Evolutionary conservation across 768 basidiomycete genomes (phyloP), one percentile per base, ranked within the genome.

Genomic region (Austroboletus eburneus): DNA sequence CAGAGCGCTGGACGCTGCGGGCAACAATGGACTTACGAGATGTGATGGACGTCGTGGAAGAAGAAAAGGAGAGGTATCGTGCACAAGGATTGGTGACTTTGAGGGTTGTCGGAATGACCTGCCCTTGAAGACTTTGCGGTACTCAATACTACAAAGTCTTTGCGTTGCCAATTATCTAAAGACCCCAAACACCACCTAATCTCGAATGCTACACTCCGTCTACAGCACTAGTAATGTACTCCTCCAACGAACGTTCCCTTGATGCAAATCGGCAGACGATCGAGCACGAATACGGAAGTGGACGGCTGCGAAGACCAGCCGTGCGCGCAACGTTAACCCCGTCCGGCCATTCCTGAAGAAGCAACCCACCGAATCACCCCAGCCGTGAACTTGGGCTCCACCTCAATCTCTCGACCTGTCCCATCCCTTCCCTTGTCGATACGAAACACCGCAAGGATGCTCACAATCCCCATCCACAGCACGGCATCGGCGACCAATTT

Each of bases 281-380:
- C 55, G 62, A 52, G 45, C 63, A 66, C 44, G 57, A 41, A 54
- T 63, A 64, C 39, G 63, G 62, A 50, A 62, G 44, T 24, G 63
- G 65, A 23, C 56, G 62, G 7, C 62, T 64, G 49, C 30, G 49
- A 66, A 52, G 48, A 42, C 37, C 7, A 46, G 43, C 12, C 27
- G 29, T 33, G 42, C 42, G n/a, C 21, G 14, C 34, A 39, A 45
- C 45, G 49, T 63, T 40, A 61, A 35, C 43, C 24, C 49, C 49
- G 23, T 43, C 40, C 43, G 30, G 39, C 17, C 43, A 35, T 46
- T 45, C 23, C 17, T 27, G 22, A 25, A 45, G 49, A 39, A 52
- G 42, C 45, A 33, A 52, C 65, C n/a, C 13, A 66, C 65, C 57
- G 59, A 50, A 67, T 51, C 29, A 69, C 57, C n/a, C 65, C 65